These are phyloP conservation scores for Penicillium paxilli DNA, from an alignment of 495 filamentous ascomycete species.

Conservation along the genomic window DNA sequence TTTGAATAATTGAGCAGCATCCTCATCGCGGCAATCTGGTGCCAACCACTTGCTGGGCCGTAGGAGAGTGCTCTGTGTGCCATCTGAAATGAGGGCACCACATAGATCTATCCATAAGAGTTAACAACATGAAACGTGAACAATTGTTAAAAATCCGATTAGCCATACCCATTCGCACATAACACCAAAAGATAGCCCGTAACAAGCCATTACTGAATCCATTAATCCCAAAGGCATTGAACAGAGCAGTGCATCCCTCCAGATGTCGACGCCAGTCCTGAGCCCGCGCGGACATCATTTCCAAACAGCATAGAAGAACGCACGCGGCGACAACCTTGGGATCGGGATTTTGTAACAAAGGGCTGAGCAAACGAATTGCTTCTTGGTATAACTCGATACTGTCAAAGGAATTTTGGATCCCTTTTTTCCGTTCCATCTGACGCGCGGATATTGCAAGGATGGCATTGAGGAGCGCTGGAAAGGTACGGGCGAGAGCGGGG, in stretches of 20 bases:
- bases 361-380: slow-evolving; percentile 42
- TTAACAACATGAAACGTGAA: neutral
- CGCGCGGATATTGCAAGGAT: slow-evolving; percentile 45
- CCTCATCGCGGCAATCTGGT: slow-evolving; percentile 26
- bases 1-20: slow-evolving; percentile 30
- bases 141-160: neutral
- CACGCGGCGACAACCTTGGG: slow-evolving; percentile 41
- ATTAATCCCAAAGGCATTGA: slow-evolving; percentile 42
- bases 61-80: slow-evolving; percentile 42
- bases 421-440: slow-evolving; percentile 43
- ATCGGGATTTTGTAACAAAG: slow-evolving; percentile 35
- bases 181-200: slow-evolving; percentile 52
- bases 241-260: slow-evolving; percentile 48
- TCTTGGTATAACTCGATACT: slow-evolving; percentile 48
- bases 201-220: slow-evolving; percentile 40
- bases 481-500: slow-evolving; percentile 36
- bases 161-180: slow-evolving; percentile 44
- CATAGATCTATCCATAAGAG: slow-evolving; percentile 44
- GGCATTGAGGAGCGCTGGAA: slow-evolving; percentile 39
- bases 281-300: slow-evolving; percentile 50
- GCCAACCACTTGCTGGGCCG: slow-evolving; percentile 42
- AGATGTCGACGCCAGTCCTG: slow-evolving; percentile 49
- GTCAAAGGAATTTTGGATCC: slow-evolving; percentile 33
- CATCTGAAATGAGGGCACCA: slow-evolving; percentile 47
- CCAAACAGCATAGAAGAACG: slow-evolving; percentile 44